Evolutionary conservation across 306 rosid species (phyloP).

Genomic region (Lupinus albus): DNA sequence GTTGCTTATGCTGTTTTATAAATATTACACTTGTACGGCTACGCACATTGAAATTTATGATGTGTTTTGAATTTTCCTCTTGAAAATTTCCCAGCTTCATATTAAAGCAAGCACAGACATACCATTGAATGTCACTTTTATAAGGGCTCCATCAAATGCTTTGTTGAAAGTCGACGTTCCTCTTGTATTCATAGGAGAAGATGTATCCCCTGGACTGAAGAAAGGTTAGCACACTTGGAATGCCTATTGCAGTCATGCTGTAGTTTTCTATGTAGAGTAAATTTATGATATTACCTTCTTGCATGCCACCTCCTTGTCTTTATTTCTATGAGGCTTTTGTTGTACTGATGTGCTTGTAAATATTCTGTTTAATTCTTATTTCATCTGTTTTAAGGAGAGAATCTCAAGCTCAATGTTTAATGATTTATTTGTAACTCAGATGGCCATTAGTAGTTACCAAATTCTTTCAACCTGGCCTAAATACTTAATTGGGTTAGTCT

Average conservation of each 20-base stretch:
- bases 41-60: not conserved
- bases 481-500: not conserved
- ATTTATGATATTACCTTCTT: not conserved
- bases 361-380: slow-evolving; percentile 23
- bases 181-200: slow-evolving; percentile 78
- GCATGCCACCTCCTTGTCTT: not conserved
- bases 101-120: slow-evolving; percentile 69
- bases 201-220: slow-evolving; percentile 88
- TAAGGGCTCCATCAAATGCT: slow-evolving; percentile 89
- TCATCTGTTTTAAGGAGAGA: slow-evolving; percentile 22
- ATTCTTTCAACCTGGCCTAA: slow-evolving; percentile 11
- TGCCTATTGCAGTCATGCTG: not conserved
- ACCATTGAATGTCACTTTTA: slow-evolving; percentile 85
- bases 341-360: not conserved
- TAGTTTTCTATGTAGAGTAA: not conserved
- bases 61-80: slow-evolving; percentile 15
- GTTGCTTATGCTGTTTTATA: not conserved
- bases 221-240: slow-evolving; percentile 59
- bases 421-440: not conserved
- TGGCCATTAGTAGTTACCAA: not conserved
- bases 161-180: slow-evolving; percentile 83
- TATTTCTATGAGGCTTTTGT: slow-evolving; percentile 7
- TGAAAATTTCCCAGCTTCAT: slow-evolving; percentile 59
- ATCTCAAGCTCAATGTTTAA: slow-evolving; percentile 5
- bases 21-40: not conserved